phyloP scores from a whole-genome alignment of 805 yeast genomes.

The Teunomyces funiuensis region DNA sequence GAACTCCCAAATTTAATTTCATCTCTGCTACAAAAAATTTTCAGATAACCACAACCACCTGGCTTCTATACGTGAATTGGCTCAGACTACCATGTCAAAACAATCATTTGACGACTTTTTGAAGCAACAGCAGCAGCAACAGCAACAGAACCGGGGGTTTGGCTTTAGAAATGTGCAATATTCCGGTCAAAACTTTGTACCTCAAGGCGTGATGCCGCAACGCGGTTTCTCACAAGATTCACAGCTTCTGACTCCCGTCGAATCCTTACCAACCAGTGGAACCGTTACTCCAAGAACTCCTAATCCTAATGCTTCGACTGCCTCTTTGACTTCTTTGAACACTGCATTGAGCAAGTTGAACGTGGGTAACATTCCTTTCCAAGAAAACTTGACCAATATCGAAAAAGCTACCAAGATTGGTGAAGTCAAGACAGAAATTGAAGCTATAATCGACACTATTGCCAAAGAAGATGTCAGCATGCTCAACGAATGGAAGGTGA shows the following conservation, averaged over 20 bases:
- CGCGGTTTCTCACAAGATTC: conserved; percentile 1
- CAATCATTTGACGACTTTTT: conserved; percentile 52
- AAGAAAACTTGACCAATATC: conserved; percentile 53
- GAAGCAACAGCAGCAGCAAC: conserved; percentile 42
- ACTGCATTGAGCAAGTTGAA: conserved; percentile 62
- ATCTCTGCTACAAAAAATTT: conserved; percentile 4
- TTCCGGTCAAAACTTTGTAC: background rate
- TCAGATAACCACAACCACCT: conserved; percentile 2
- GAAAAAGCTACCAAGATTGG: conserved; percentile 51
- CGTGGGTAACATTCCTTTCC: conserved; percentile 63
- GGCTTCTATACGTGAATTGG: background rate
- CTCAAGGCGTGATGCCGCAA: conserved; percentile 1
- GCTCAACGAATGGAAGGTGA: conserved; percentile 64
- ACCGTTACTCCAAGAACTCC: conserved; percentile 33
- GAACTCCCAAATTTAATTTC: background rate
- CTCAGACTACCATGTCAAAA: conserved; percentile 10
- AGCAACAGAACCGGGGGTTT: conserved; percentile 33
- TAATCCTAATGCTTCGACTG: conserved; percentile 51
- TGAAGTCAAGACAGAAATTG: conserved; percentile 56
- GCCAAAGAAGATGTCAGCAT: conserved; percentile 38
- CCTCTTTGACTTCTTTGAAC: conserved; percentile 71
- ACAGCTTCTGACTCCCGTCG: conserved; percentile 21
- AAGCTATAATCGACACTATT: conserved; percentile 50
- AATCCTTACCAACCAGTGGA: conserved; percentile 37
- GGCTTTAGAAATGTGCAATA: conserved; percentile 7